Base-by-base conservation (phyloP, 1,284 basidiomycete genomes). In the Ceratobasidium sp. region DNA sequence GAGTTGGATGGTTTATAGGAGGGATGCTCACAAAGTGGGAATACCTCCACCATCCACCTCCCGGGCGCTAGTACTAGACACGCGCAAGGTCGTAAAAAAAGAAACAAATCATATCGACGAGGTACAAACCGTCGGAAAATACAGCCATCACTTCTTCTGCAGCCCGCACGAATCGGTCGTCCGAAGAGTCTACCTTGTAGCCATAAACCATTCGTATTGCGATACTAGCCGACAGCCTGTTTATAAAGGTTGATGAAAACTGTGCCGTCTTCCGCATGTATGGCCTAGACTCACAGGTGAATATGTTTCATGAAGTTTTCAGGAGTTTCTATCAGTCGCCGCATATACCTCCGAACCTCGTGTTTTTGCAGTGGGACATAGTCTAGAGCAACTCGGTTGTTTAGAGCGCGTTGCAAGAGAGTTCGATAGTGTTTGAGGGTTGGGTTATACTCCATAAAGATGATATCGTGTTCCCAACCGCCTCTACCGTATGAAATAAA, bases 141-240 rank as follows among this genome's bases (percentile, higher is more conserved):
- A 53, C 59, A 13, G 46, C 71, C 71, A 63, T 73, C 2, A 54
- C 46, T 31, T 73, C 46, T 22, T 73, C 71, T 14, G 48, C 71
- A 1, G 58, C 48, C 39, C 54, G 27, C 11, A 73, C 34, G 54
- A 73, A 59, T 14, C 16, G 59, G 43, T 73, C 71, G 43, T 73
- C 34, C 9, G 58, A 13, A 6, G 71, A 73, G 24, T 63, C 59
- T 0, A 73, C 71, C 34, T 63, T 73, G 37, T 73, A 73, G 1
- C 71, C 71, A 43, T 73, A 73, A 29, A 54, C 71, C 59, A 63
- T 63, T 22, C 71, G 59, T 6, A 73, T 54, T 22, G 71, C 59
- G 13, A 73, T 46, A 22, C 71, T 73, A 9, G 58, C 58, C 29
- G 71, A 48, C 48, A 73, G 59, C 37, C 59, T 73, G n/a, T 27